A percentile compares a stretch with the other conserved stretches of the same genome.
Evolutionary conservation across 805 yeast genomes (phyloP).

Genomic region (Kodamaea kakaduensis): DNA sequence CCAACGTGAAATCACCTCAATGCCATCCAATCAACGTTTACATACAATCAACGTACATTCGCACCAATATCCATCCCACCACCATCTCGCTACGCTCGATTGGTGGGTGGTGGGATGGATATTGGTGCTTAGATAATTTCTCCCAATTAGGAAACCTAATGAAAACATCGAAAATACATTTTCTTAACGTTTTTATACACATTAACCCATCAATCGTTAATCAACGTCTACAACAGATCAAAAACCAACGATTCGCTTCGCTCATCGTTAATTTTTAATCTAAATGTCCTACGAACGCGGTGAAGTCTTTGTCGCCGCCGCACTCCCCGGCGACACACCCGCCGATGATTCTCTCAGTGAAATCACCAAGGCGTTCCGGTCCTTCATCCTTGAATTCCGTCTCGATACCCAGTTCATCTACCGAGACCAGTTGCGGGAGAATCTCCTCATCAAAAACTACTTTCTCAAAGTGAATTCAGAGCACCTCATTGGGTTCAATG

Average conservation of each 20-base stretch:
- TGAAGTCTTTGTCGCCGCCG: slow-evolving; percentile 71
- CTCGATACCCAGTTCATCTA: slow-evolving; percentile 78
- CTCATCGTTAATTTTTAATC: too few species aligned
- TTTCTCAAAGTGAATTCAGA: slow-evolving; percentile 72
- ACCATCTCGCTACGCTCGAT: too few species aligned
- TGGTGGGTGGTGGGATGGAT: too few species aligned
- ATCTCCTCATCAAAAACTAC: slow-evolving; percentile 72
- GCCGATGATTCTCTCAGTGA: slow-evolving; percentile 64
- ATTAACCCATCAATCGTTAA: neutral
- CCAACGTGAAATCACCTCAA: too few species aligned
- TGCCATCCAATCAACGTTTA: too few species aligned
- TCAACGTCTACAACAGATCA: neutral
- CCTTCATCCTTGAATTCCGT: slow-evolving; percentile 82
- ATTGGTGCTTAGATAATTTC: too few species aligned
- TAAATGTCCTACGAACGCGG: slow-evolving; percentile 71
- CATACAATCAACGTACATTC: too few species aligned
- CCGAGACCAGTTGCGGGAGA: slow-evolving; percentile 87
- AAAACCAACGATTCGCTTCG: neutral
- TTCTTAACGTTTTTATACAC: too few species aligned
- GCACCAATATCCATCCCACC: too few species aligned
- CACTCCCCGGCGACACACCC: slow-evolving; percentile 77
- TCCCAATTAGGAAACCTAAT: slow-evolving; percentile 16
- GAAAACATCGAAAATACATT: too few species aligned
- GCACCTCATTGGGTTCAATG: slow-evolving; percentile 83
- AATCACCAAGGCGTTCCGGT: slow-evolving; percentile 69